Percentiles rank a stretch among this genome's conserved stretches.
Conservation (phyloP, 768 basidiomycete species). For the Pholiota microspora region DNA sequence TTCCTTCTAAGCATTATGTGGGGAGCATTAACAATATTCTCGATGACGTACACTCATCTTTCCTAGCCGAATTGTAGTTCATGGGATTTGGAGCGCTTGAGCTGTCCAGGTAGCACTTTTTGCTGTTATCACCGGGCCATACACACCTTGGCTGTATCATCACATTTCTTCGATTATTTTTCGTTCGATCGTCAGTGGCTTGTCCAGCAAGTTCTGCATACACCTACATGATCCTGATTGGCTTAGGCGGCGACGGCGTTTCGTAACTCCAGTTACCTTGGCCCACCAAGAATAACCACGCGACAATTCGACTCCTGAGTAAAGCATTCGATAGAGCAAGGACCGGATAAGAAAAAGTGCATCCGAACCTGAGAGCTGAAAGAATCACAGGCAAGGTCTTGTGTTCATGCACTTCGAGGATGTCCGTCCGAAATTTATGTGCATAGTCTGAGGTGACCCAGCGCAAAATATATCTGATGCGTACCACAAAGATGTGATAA, state of each 20-base stretch:
- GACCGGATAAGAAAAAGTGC: background rate
- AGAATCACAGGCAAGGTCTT: background rate
- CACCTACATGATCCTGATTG: too few relatives aligned
- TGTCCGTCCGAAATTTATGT: too few relatives aligned
- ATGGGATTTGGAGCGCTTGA: background rate
- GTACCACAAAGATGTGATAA: too few relatives aligned
- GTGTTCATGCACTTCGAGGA: background rate
- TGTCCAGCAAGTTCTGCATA: too few relatives aligned
- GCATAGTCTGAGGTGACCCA: too few relatives aligned
- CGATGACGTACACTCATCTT: background rate
- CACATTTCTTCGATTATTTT: background rate
- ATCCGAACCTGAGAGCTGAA: background rate
- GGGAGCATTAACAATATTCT: background rate
- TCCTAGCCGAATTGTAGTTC: background rate
- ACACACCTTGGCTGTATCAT: background rate
- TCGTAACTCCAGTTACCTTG: too few relatives aligned
- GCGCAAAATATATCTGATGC: too few relatives aligned
- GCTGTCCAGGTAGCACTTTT: background rate
- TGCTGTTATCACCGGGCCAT: too few relatives aligned
- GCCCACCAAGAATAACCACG: background rate
- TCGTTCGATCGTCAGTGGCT: background rate
- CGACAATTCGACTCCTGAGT: background rate
- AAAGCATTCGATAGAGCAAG: background rate
- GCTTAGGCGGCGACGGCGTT: too few relatives aligned
- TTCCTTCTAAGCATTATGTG: background rate